Percentiles rank a stretch among this genome's conserved stretches.
These are phyloP conservation scores for Moesziomyces aphidis DNA, from an alignment of 1,284 basidiomycete species.

Conservation along the genomic window DNA sequence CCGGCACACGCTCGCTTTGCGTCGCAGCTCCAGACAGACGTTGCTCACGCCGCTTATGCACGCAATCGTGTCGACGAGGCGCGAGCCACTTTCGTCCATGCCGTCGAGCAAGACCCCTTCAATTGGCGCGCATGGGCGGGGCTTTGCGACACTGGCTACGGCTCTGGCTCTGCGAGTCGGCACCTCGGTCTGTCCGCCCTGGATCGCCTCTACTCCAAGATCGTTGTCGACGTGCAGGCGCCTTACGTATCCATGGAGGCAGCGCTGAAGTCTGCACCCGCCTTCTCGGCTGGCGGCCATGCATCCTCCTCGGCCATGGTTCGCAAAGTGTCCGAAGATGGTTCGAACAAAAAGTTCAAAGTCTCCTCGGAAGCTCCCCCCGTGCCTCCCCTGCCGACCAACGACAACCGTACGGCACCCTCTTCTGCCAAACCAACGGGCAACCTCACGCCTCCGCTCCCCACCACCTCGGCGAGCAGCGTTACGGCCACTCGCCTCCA, in stretches of 20 bases:
- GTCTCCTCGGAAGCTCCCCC: conserved; percentile 32
- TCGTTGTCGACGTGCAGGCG: conserved; percentile 17
- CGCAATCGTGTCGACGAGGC: conserved; percentile 47
- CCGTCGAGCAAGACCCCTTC: conserved; percentile 50
- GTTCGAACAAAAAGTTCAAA: conserved; percentile 46
- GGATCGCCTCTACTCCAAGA: conserved; percentile 20
- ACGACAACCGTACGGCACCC: conserved; percentile 4
- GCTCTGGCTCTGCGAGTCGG: conserved; percentile 12
- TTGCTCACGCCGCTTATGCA: conserved; percentile 47
- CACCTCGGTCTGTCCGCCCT: conserved; percentile 15
- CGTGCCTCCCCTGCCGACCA: conserved; percentile 14
- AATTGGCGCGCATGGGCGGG: conserved; percentile 62
- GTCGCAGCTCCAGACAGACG: conserved; percentile 50
- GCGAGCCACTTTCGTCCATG: conserved; percentile 31
- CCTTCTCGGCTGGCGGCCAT: conserved; percentile 12
- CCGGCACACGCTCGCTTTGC: conserved; percentile 22
- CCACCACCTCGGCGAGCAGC: conserved; percentile 36
- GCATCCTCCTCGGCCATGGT: conserved; percentile 14
- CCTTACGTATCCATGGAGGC: conserved; percentile 19
- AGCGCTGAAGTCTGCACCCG: conserved; percentile 11
- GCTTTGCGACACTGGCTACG: conserved; percentile 56
- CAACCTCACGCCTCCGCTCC: conserved; percentile 27
- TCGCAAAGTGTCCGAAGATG: conserved; percentile 43
- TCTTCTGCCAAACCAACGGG: conserved; percentile 13
- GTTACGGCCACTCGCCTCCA: conserved; percentile 36